These are phyloP conservation scores for Heteromeles arbutifolia DNA, from an alignment of 306 rosid species.

Conservation along the genomic window DNA sequence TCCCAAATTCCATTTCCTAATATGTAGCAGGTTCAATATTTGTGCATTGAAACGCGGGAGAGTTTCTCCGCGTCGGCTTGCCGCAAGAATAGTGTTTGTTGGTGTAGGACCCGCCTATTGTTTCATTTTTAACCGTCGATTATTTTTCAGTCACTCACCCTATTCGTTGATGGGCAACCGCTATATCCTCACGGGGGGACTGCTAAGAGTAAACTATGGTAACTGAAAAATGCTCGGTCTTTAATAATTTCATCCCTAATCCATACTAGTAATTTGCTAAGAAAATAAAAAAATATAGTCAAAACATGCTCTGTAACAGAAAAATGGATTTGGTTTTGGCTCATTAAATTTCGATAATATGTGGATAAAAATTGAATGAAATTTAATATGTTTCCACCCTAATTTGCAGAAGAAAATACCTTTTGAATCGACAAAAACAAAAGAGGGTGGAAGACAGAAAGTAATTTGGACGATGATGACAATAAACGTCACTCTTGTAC, in stretches of 20 bases:
- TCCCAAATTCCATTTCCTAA: too few species aligned
- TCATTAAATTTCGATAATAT: not conserved
- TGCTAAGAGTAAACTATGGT: not conserved
- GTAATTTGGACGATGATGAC: not conserved
- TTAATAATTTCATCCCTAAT: not conserved
- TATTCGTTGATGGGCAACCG: not conserved
- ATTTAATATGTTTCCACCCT: not conserved
- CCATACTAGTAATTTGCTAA: not conserved
- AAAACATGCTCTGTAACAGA: not conserved
- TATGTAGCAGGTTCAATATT: not conserved
- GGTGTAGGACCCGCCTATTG: not conserved
- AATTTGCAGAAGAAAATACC: too few species aligned
- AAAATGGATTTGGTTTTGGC: not conserved
- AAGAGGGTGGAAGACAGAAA: not conserved
- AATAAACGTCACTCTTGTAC: not conserved
- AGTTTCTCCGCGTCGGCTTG: slow-evolving; percentile 12
- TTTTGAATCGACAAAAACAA: not conserved
- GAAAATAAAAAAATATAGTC: too few species aligned
- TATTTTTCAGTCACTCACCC: not conserved
- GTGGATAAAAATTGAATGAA: not conserved
- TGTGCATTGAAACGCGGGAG: not conserved
- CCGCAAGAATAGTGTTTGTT: not conserved
- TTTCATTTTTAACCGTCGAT: not conserved
- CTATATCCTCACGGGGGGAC: not conserved
- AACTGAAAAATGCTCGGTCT: not conserved